Evolutionary conservation across 768 basidiomycete species (phyloP).

Genomic region (Coprinopsis sp.): DNA sequence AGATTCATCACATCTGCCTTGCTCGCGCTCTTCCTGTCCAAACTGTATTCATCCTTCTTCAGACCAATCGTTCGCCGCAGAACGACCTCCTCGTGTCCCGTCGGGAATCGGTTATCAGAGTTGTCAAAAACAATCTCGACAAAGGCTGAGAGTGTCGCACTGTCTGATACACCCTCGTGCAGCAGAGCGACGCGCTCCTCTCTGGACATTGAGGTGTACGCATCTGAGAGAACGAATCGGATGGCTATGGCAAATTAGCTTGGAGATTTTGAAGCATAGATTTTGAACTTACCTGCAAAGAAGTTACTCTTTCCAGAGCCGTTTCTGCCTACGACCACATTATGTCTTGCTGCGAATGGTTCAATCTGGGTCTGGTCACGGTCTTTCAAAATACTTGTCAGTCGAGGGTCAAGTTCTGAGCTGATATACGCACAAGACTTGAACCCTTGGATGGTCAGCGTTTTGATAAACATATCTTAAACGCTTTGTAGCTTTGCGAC

Average conservation of each 20-base stretch:
- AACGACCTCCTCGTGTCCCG: slow-evolving; percentile 80
- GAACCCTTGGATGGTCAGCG: slow-evolving; percentile 90
- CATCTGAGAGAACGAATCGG: slow-evolving; percentile 95
- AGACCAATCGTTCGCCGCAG: slow-evolving; percentile 92
- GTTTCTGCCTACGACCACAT: slow-evolving; percentile 96
- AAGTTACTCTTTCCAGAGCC: slow-evolving; percentile 99
- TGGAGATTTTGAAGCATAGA: background rate
- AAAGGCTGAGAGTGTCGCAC: slow-evolving; percentile 88
- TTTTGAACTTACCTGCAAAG: slow-evolving; percentile 77
- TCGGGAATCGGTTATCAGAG: slow-evolving; percentile 89
- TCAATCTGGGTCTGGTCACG: slow-evolving; percentile 90
- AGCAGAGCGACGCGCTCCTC: slow-evolving; percentile 92
- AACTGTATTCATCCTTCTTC: slow-evolving; percentile 98
- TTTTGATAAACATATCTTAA: slow-evolving; percentile 78
- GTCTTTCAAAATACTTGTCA: slow-evolving; percentile 37
- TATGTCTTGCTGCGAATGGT: slow-evolving; percentile 89
- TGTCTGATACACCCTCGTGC: slow-evolving; percentile 86
- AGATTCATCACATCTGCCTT: slow-evolving; percentile 98
- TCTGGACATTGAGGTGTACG: slow-evolving; percentile 91
- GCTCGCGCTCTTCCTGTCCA: slow-evolving; percentile 92
- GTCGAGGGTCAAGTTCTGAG: background rate
- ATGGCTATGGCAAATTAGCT: slow-evolving; percentile 55
- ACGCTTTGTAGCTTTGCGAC: background rate
- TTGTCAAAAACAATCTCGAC: slow-evolving; percentile 97
- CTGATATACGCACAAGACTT: slow-evolving; percentile 82